Conservation (phyloP, 2,329 filamentous ascomycete species). For the Dothidotthia symphoricarpi region DNA sequence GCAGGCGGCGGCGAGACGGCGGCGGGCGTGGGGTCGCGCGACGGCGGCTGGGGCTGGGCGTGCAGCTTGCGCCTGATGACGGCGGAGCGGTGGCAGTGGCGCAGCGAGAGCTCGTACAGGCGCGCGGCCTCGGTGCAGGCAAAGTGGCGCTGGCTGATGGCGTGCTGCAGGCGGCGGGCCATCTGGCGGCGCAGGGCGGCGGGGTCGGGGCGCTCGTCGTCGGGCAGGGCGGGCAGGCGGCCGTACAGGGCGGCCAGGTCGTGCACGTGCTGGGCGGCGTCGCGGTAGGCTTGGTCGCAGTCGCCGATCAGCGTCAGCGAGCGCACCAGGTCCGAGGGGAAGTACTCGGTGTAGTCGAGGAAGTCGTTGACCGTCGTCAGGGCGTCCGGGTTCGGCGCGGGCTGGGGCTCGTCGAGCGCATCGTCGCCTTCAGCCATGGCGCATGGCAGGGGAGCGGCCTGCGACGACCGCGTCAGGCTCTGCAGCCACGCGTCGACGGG, state of each 20-base stretch:
- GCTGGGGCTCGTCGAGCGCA: slow-evolving; percentile 33
- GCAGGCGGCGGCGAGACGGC: slow-evolving; percentile 46
- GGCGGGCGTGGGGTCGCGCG: slow-evolving; percentile 58
- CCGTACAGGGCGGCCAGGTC: slow-evolving; percentile 50
- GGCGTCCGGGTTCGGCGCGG: slow-evolving; percentile 60
- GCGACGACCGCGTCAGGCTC: slow-evolving; percentile 40
- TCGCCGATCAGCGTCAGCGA: slow-evolving; percentile 61
- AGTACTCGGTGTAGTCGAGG: slow-evolving; percentile 68
- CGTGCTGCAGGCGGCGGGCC: slow-evolving; percentile 55
- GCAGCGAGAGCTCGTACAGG: slow-evolving; percentile 57
- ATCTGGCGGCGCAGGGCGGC: slow-evolving; percentile 55
- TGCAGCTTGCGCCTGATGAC: slow-evolving; percentile 62
- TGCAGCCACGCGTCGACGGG: slow-evolving; percentile 42
- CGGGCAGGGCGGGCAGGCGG: slow-evolving; percentile 51
- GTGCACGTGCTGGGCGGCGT: slow-evolving; percentile 48
- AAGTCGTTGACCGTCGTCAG: slow-evolving; percentile 67
- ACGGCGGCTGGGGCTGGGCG: slow-evolving; percentile 59
- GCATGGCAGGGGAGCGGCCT: slow-evolving; percentile 38
- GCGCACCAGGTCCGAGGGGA: slow-evolving; percentile 63
- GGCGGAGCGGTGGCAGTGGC: slow-evolving; percentile 57
- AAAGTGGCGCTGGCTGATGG: slow-evolving; percentile 56
- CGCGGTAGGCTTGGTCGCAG: slow-evolving; percentile 47
- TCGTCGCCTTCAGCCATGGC: slow-evolving; percentile 38
- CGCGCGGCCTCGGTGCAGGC: slow-evolving; percentile 57
- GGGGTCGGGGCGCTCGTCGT: slow-evolving; percentile 52